Base-by-base conservation (phyloP, 805 yeast species). In the Suhomyces xylopsoci region DNA sequence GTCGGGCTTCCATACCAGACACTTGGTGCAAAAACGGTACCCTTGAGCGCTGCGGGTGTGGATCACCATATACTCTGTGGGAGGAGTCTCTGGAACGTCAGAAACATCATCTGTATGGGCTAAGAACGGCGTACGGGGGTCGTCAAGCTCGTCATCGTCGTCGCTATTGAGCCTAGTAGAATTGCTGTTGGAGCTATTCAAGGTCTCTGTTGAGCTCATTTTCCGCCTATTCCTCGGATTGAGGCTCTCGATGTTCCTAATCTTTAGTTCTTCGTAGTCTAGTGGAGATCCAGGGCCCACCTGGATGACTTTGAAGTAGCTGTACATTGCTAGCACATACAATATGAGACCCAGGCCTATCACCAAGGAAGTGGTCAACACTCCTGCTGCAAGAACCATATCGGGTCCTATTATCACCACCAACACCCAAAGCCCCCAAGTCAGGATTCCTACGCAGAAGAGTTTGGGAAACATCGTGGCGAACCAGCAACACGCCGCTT, bases 281-380 rank as follows among this genome's bases (percentile, higher is more conserved):
- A 71, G 55, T 0, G 93, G 90, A 15, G 86, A 81, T 0, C 93
- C 93, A 0, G 87, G 78, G 0, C 90, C 90, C 1, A 68, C 67
- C 0, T 32, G n/a, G 1, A 85, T 73, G 3, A 84, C 80, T 55
- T 71, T 66, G 62, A 70, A 81, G 62, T 87, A 87, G 1, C 87
- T 70, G 57, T 75, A 74, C 4, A 84, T 45, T 19, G 78, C 72
- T 14, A 79, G 60, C 0, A 50, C 22, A 28, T 72, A 74, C 9
- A 81, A 59, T 14, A 58, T 24, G 0, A 69, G 24, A 0, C 72
- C 72, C 3, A 66, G 22, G 17, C 25, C 34, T 8, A 15, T 10
- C 12, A 44, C 19, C 5, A 44, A 12, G 14, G 34, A 8, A 15
- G 48, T 17, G 24, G 20, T n/a, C 28, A 5, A 22, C 56, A 49